These are phyloP conservation scores for Fragaria nilgerrensis DNA, from an alignment of 306 rosid genomes.

Conservation along the genomic window DNA sequence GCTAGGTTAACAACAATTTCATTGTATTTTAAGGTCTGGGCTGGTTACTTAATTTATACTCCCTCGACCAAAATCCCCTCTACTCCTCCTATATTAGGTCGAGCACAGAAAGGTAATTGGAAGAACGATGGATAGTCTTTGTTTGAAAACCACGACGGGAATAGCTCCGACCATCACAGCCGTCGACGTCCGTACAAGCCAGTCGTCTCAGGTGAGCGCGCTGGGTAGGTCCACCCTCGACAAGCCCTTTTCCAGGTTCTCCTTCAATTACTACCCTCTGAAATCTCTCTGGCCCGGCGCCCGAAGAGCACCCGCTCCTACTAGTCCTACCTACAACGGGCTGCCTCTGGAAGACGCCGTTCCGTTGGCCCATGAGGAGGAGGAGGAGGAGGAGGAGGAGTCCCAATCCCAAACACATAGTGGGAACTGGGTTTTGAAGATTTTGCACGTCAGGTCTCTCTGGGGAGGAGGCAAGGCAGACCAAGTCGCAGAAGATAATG, in stretches of 20 bases:
- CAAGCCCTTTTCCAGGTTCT: slow-evolving; percentile 47
- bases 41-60: background rate
- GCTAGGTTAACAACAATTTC: background rate
- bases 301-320: slow-evolving; percentile 9
- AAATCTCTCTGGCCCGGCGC: slow-evolving; percentile 63
- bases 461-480: slow-evolving; percentile 33
- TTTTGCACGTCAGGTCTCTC: slow-evolving; percentile 57
- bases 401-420: slow-evolving; percentile 14
- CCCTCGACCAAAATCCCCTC: background rate
- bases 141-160: slow-evolving; percentile 44
- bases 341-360: slow-evolving; percentile 42
- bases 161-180: slow-evolving; percentile 55
- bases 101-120: background rate
- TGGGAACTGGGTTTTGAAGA: slow-evolving; percentile 78
- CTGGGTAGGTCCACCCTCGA: slow-evolving; percentile 3
- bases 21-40: too few relatives aligned
- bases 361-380: slow-evolving; percentile 30
- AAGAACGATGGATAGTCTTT: slow-evolving; percentile 56
- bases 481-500: background rate
- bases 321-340: slow-evolving; percentile 31
- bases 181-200: slow-evolving; percentile 51
- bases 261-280: slow-evolving; percentile 48
- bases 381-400: slow-evolving; percentile 27
- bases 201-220: slow-evolving; percentile 41
- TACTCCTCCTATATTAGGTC: background rate